Evolutionary conservation across 352 stramenopile species (phyloP).

Genomic region (Phytophthora meadii): DNA sequence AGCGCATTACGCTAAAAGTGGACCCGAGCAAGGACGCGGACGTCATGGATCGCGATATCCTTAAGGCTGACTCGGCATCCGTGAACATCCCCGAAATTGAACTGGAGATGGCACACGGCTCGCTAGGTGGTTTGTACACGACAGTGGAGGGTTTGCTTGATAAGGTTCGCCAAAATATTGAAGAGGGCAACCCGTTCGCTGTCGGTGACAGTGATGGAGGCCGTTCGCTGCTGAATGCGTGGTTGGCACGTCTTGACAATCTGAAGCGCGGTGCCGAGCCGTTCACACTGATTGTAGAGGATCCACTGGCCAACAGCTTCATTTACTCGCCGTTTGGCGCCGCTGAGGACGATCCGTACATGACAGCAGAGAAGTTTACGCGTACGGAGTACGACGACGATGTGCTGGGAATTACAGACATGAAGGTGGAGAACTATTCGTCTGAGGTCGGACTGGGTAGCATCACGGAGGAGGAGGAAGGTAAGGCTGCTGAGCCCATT

Average conservation of each 20-base stretch:
- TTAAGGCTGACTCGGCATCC: constrained; percentile 91
- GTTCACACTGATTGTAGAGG: constrained; percentile 92
- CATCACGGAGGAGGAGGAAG: constrained; percentile 51
- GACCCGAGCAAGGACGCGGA: constrained; percentile 46
- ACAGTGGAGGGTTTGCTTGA: constrained; percentile 93
- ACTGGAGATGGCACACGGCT: constrained; percentile 90
- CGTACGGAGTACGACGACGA: constrained; percentile 93
- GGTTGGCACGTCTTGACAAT: constrained; percentile 56
- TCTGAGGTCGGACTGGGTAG: constrained; percentile 32
- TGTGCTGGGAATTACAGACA: constrained; percentile 92
- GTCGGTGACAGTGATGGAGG: constrained; percentile 79
- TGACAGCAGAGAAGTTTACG: constrained; percentile 87
- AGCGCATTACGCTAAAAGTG: constrained; percentile 77
- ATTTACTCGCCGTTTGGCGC: constrained; percentile 76
- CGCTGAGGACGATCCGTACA: constrained; percentile 61
- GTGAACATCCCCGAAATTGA: constrained; percentile 93
- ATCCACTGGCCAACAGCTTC: constrained; percentile 93
- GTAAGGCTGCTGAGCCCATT: constrained; percentile 41
- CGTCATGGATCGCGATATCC: constrained; percentile 90
- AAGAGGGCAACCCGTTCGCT: constrained; percentile 84
- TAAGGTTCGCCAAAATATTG: constrained; percentile 85
- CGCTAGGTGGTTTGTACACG: constrained; percentile 92
- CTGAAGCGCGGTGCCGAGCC: constrained; percentile 67
- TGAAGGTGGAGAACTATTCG: constrained; percentile 90
- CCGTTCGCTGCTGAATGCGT: constrained; percentile 60